These are phyloP conservation scores for Ampelomyces quisqualis DNA, from an alignment of 2,329 filamentous ascomycete species.

Conservation along the genomic window DNA sequence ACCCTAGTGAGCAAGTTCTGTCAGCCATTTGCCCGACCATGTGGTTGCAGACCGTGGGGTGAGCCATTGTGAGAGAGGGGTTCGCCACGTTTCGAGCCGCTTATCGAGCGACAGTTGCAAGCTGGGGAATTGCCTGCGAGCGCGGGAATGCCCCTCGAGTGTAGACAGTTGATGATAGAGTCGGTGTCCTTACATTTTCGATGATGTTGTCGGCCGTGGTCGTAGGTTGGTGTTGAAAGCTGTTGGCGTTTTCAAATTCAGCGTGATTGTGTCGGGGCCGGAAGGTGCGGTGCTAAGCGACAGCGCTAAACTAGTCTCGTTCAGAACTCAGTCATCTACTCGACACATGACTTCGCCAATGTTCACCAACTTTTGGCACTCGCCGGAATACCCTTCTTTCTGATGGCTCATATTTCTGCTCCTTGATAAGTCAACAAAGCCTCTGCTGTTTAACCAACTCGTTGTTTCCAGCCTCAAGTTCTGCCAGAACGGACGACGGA, in stretches of 20 bases:
- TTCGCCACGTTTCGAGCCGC: constrained; percentile 35
- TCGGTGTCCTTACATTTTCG: constrained; percentile 46
- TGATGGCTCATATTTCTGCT: no score
- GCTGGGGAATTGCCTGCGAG: constrained; percentile 18
- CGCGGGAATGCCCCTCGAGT: constrained; percentile 22
- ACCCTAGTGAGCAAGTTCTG: constrained; percentile 64
- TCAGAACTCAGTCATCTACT: no score
- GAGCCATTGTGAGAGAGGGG: constrained; percentile 36
- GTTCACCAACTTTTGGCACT: neutral
- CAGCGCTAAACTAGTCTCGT: constrained; percentile 7
- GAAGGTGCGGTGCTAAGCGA: constrained; percentile 11
- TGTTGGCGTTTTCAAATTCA: constrained; percentile 8
- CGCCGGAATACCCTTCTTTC: no score
- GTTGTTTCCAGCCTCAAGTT: no score
- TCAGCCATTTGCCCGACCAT: constrained; percentile 32
- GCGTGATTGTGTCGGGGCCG: constrained; percentile 8
- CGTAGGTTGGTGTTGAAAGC: constrained; percentile 30
- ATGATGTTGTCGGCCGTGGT: constrained; percentile 44
- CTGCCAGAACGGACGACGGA: no score
- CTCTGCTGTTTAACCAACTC: no score
- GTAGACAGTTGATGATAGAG: constrained; percentile 11
- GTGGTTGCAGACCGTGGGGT: constrained; percentile 20
- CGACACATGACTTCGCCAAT: neutral
- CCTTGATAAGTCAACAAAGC: no score
- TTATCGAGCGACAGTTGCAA: constrained; percentile 23